Evolutionary conservation across 164 flowering plant genomes (phyloP), one percentile per base, ranked within the genome.

Genomic region (Piper betle): DNA sequence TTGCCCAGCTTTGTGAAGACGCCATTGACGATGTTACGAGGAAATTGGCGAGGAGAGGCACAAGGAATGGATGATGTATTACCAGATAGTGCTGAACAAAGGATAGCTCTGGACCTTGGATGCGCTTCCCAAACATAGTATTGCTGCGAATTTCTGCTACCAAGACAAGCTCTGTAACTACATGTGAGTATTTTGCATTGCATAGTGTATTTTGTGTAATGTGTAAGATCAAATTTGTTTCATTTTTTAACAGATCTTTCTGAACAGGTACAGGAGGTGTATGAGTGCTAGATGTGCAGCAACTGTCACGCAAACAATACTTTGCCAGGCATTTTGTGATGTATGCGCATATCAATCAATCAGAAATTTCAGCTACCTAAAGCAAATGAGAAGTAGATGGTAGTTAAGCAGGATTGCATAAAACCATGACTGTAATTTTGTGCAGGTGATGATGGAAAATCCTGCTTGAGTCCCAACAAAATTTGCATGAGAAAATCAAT

Each of bases 1-100:
- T 53, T 10, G 59, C 16, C 48, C 64, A 64, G 37, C 61, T 52
- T 38, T 19, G 55, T 37, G 79, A 73, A 55, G 72, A 66, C 16
- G 70, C 57, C 53, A 63, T 66, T 7, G 72, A 67, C 62, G 82
- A 83, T 58, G 72, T 60, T 1, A 66, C 78, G 57, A 73, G 66
- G 64, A 62, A 66, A 68, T 62, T 74, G 48, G 89, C 91, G 3
- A 78, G 80, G 69, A 77, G 73, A 77, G 73, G 67, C 85, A 79
- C 74, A 88, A 84, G 68, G 79, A 77, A 40, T 75, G 88, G 79
- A 58, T 85, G 59, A 77, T 79, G 75, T 88, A 85, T 70, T 76
- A 82, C 63, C 85, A 75, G 72, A 78, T 88, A 37, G 78, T 82
- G 79, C 68, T 68, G 25, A 71, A 74, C 71, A 88, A 83, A 55